Percentiles rank a stretch among this genome's conserved stretches.
Evolutionary conservation across 257 asterid species (phyloP).

Genomic region (Salvia splendens): DNA sequence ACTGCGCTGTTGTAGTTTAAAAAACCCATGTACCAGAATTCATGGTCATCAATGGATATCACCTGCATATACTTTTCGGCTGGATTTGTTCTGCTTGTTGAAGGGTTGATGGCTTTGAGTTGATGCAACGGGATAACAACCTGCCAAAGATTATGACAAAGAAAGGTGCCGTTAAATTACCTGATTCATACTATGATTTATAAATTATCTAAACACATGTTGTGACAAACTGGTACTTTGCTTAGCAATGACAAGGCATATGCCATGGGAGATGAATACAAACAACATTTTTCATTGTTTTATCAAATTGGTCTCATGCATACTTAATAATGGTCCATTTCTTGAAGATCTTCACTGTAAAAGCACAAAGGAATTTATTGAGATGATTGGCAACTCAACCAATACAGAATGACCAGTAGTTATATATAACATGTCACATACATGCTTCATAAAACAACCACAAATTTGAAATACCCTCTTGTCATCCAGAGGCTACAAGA

Average conservation of each 20-base stretch:
- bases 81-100: constrained; percentile 70
- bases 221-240: constrained; percentile 3
- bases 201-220: not conserved
- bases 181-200: not conserved
- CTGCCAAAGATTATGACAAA: constrained; percentile 38
- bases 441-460: not conserved
- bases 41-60: constrained; percentile 87
- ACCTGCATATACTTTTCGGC: constrained; percentile 86
- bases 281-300: not conserved
- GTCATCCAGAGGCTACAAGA: not conserved
- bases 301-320: constrained; percentile 10
- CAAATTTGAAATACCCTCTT: not conserved
- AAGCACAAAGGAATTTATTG: not conserved
- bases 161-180: not conserved
- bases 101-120: constrained; percentile 79
- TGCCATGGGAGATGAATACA: not conserved
- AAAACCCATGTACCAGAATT: constrained; percentile 97
- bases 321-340: not conserved
- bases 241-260: constrained; percentile 11
- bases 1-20: constrained; percentile 74
- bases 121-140: constrained; percentile 93
- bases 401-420: not conserved
- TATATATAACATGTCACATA: not conserved
- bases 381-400: not conserved
- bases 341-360: constrained; percentile 1